Conservation (phyloP, 1,284 basidiomycete species). For the Trichosporon asahii region DNA sequence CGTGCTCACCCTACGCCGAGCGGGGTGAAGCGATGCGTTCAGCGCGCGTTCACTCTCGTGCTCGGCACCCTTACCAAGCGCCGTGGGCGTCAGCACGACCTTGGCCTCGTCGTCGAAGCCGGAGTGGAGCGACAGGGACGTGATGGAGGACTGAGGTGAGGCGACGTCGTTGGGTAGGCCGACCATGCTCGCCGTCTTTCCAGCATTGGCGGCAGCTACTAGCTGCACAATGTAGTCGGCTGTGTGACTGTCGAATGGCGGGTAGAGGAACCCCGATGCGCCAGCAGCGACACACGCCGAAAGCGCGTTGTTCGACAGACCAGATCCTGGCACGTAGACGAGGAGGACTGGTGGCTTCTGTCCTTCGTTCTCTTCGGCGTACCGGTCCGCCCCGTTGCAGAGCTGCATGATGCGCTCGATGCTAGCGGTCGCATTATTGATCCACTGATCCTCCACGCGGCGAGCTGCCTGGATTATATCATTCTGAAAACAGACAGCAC, state of each 20-base stretch:
- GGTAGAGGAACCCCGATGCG: constrained; percentile 45
- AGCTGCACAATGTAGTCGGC: constrained; percentile 33
- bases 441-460: constrained; percentile 47
- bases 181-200: constrained; percentile 13
- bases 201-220: constrained; percentile 33
- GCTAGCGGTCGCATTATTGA: constrained; percentile 38
- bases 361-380: constrained; percentile 40
- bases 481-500: constrained; percentile 52
- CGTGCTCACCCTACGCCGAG: constrained; percentile 16
- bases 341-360: constrained; percentile 44
- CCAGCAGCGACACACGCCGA: constrained; percentile 42
- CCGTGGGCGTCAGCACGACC: constrained; percentile 45
- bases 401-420: constrained; percentile 35
- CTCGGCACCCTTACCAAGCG: constrained; percentile 38
- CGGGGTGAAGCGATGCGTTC: constrained; percentile 8
- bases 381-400: constrained; percentile 45
- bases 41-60: constrained; percentile 45
- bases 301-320: constrained; percentile 35
- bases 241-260: constrained; percentile 42
- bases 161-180: neutral
- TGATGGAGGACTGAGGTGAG: neutral
- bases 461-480: constrained; percentile 47
- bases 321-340: constrained; percentile 47
- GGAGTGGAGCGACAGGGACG: constrained; percentile 11
- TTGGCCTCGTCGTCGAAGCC: constrained; percentile 23